Conservation (phyloP, 176 grass and related monocot species). For the Cymbopogon citratus region DNA sequence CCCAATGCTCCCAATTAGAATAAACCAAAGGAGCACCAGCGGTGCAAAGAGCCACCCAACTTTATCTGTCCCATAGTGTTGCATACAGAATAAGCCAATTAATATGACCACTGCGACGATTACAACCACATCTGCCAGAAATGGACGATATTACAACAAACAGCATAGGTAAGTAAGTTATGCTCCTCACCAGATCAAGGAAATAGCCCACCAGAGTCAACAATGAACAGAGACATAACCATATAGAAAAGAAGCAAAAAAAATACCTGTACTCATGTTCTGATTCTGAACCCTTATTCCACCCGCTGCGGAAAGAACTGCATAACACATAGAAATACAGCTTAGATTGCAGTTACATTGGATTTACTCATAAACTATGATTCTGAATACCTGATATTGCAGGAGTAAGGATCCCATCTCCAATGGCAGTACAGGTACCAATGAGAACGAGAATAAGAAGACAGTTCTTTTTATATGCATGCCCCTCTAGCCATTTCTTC, state of each 20-base stretch:
- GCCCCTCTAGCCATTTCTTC: conserved; percentile 70
- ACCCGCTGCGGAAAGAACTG: conserved; percentile 88
- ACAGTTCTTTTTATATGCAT: conserved; percentile 58
- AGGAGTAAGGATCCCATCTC: conserved; percentile 82
- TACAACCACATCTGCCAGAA: conserved; percentile 68
- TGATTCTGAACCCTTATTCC: conserved; percentile 78
- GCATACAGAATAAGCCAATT: conserved; percentile 79
- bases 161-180: not conserved
- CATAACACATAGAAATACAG: conserved; percentile 18
- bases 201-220: conserved; percentile 9
- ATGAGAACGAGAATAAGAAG: conserved; percentile 76
- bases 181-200: conserved; percentile 13
- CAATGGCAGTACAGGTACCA: conserved; percentile 80
- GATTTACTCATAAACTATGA: not conserved
- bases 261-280: conserved; percentile 77
- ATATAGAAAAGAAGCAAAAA: not conserved
- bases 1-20: conserved; percentile 68
- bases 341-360: conserved; percentile 22
- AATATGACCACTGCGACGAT: conserved; percentile 60
- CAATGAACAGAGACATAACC: conserved; percentile 12
- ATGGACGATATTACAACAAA: conserved; percentile 16
- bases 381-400: conserved; percentile 69
- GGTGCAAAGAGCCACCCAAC: conserved; percentile 91
- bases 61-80: conserved; percentile 80
- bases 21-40: conserved; percentile 74